phyloP scores from a whole-genome alignment of 176 grass and related monocot species.

The Avena atlantica region DNA sequence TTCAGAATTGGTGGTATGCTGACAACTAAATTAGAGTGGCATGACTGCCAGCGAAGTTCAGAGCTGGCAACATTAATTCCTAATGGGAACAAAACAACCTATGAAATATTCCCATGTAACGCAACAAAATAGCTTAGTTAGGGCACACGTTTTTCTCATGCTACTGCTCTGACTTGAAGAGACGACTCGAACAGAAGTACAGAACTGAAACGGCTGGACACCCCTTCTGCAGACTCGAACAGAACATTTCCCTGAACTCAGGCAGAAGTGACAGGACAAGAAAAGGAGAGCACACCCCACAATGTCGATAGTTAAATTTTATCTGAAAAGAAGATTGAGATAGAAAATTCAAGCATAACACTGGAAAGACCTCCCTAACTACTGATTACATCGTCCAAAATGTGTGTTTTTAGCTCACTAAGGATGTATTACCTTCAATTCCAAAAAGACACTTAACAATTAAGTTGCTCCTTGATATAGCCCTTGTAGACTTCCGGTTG shows the following conservation, averaged over 20 bases:
- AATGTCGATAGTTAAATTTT: not conserved
- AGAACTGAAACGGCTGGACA: not conserved
- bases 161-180: not conserved
- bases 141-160: not conserved
- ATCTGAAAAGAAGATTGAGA: not conserved
- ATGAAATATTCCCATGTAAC: not conserved
- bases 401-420: not conserved
- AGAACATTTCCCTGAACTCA: not conserved
- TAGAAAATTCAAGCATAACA: not conserved
- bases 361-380: not conserved
- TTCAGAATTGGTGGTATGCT: not conserved
- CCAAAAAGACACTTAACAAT: not conserved
- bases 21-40: not conserved
- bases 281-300: not conserved
- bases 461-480: not conserved
- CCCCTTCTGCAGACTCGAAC: too few relatives aligned
- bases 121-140: not conserved
- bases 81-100: not conserved
- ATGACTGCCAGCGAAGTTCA: not conserved
- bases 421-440: slow-evolving; percentile 19
- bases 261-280: slow-evolving; percentile 5
- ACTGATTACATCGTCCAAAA: not conserved
- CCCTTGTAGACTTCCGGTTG: not conserved
- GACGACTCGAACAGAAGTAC: not conserved
- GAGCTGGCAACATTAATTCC: not conserved